phyloP scores from a whole-genome alignment of 148 eudicot genomes.

The Cornus suecica region DNA sequence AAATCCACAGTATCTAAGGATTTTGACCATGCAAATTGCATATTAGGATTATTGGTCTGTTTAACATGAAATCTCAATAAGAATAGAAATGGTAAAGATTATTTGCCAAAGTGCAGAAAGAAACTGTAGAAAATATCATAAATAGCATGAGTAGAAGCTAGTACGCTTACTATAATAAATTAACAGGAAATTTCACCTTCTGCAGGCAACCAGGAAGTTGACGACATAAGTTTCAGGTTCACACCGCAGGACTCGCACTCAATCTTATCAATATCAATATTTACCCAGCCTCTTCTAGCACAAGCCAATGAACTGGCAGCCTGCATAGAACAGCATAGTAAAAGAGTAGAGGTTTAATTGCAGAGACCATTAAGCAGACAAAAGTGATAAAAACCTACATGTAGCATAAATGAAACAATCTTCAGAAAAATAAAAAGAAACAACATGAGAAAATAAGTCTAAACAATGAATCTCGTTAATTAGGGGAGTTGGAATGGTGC shows the following conservation, averaged over 20 bases:
- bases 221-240: conserved; percentile 41
- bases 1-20: neutral
- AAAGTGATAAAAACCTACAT: conserved; percentile 6
- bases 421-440: neutral
- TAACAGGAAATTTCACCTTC: conserved; percentile 52
- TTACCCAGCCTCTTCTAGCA: conserved; percentile 96
- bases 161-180: neutral
- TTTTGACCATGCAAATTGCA: neutral
- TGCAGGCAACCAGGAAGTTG: conserved; percentile 47
- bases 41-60: neutral
- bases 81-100: neutral
- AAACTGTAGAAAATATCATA: neutral
- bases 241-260: conserved; percentile 89
- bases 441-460: neutral
- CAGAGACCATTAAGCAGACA: conserved; percentile 1
- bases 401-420: neutral
- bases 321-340: conserved; percentile 31
- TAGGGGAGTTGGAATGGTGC: no score
- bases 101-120: neutral
- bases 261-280: conserved; percentile 71
- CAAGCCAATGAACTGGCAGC: conserved; percentile 86
- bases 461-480: no score
- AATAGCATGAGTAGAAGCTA: neutral
- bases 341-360: neutral
- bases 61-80: neutral